Base-by-base conservation (phyloP, 1,284 basidiomycete genomes). In the Marasmius sp. region DNA sequence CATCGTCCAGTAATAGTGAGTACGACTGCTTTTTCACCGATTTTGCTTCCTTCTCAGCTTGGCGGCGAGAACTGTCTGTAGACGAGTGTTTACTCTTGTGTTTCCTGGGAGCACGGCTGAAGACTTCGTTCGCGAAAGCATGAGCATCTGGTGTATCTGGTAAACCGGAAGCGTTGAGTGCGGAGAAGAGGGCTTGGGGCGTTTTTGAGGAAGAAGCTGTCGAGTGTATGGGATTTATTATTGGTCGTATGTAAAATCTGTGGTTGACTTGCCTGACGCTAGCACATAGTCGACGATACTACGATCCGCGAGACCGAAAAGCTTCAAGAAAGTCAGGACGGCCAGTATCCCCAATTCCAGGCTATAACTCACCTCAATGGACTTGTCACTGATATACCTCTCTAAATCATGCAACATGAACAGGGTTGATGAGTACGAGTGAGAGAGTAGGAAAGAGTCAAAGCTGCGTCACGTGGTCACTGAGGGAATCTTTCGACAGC, bases 321-420 rank as follows among this genome's bases (percentile, higher is more conserved):
- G 82, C 91, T 94, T 68, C 2, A 41, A 50, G 49, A 52, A 38
- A 14, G 16, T 11, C 14, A 47, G 58, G 60, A 27, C 48, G 14
- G 53, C 5, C 41, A 59, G n/a, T 7, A 34, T 27, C 18, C 27
- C 59, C 33, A 34, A 36, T 6, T 18, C 7, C 27, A 20, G 10
- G 16, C 50, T n/a, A 14, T 34, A 27, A 79, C 88, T 71, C 70
- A 94, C 92, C 65, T 83, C 82, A 61, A 95, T 84, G 63, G 88
- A 87, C 78, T 94, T 93, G 80, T 96, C 94, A 74, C 88, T 91
- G 67, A 95, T 89, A 75, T 91, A 96, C 66, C 88, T 83, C 70
- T 92, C 81, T 59, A 92, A 80, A 66, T 87, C 83, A 58, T 83
- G 81, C 65, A 82, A 75, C 86, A 87, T 81, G 69, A 53, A 56